Evolutionary conservation across 2,329 filamentous ascomycete species (phyloP).

Genomic region (Diaporthe nobilis): DNA sequence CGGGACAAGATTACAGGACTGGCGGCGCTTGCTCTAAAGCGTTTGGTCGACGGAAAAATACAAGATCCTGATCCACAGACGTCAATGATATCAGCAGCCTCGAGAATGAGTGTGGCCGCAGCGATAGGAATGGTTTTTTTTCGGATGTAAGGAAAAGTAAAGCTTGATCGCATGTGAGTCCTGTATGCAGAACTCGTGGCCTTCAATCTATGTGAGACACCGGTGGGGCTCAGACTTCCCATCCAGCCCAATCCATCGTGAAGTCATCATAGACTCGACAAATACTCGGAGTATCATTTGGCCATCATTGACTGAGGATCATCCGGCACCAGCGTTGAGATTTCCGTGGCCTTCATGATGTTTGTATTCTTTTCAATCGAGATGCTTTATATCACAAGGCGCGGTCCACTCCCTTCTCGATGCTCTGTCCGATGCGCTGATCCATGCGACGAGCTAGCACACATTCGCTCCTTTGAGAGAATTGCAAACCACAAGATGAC

Average conservation of each 20-base stretch:
- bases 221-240: neutral
- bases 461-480: neutral
- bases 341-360: neutral
- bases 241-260: neutral
- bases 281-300: too few relatives aligned
- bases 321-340: neutral
- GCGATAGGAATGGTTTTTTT: too few relatives aligned
- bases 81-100: neutral
- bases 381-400: too few relatives aligned
- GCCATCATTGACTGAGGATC: too few relatives aligned
- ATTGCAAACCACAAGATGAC: neutral
- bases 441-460: too few relatives aligned
- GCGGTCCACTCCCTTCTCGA: neutral
- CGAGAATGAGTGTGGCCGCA: neutral
- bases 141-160: neutral
- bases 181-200: neutral
- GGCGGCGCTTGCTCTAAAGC: neutral
- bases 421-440: neutral
- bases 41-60: neutral
- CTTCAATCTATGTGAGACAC: neutral
- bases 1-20: conserved; percentile 14
- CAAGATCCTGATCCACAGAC: neutral
- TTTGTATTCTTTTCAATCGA: neutral
- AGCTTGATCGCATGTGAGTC: neutral
- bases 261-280: neutral